These are phyloP conservation scores for Rhizopus arrhizus DNA, from an alignment of 371 early-diverging fungal genomes.

Conservation along the genomic window DNA sequence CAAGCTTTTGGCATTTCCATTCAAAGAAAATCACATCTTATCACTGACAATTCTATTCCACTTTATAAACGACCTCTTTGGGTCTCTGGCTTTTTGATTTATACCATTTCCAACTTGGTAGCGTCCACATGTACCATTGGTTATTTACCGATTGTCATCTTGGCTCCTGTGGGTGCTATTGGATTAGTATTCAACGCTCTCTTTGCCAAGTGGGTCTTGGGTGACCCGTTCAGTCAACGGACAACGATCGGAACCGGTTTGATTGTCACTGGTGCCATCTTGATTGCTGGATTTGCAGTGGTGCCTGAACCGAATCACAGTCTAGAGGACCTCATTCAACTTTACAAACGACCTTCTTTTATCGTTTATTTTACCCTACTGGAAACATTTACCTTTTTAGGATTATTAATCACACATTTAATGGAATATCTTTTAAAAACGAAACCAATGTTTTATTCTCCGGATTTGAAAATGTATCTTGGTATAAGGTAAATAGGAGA, in stretches of 20 bases:
- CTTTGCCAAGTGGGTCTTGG: slow-evolving; percentile 70
- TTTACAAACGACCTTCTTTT: slow-evolving; percentile 78
- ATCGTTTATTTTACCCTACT: slow-evolving; percentile 70
- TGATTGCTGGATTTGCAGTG: slow-evolving; percentile 77
- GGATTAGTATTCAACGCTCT: slow-evolving; percentile 80
- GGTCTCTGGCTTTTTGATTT: slow-evolving; percentile 65
- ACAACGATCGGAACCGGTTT: slow-evolving; percentile 71
- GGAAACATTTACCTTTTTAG: slow-evolving; percentile 53
- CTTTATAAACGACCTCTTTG: slow-evolving; percentile 50
- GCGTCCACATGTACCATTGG: slow-evolving; percentile 78
- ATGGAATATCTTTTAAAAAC: slow-evolving; percentile 44
- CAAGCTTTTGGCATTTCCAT: slow-evolving; percentile 78
- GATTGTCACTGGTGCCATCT: slow-evolving; percentile 70
- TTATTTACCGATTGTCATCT: slow-evolving; percentile 77
- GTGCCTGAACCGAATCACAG: slow-evolving; percentile 78
- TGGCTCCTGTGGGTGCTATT: slow-evolving; percentile 82
- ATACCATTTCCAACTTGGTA: slow-evolving; percentile 70
- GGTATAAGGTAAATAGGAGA: slow-evolving; percentile 45
- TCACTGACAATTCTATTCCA: slow-evolving; percentile 37
- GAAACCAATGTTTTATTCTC: slow-evolving; percentile 24
- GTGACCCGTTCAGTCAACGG: slow-evolving; percentile 65
- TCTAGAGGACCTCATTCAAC: slow-evolving; percentile 67
- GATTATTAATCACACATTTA: slow-evolving; percentile 56
- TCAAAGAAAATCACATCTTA: slow-evolving; percentile 68
- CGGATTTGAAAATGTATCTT: slow-evolving; percentile 42